phyloP scores from a whole-genome alignment of 805 yeast species.

The Yarrowia bubula region DNA sequence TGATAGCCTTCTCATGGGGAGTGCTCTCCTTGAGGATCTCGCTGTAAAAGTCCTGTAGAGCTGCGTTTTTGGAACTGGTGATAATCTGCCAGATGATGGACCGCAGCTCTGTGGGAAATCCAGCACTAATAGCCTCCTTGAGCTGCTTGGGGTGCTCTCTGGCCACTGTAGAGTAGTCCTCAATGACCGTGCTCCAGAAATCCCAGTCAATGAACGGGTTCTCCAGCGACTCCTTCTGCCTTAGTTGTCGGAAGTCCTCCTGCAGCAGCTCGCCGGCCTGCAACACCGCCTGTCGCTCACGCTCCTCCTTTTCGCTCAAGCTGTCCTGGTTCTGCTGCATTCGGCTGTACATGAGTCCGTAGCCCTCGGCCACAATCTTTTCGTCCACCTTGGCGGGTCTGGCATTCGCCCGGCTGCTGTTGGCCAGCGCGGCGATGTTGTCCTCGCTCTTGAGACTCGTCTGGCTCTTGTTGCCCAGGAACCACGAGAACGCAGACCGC shows the following conservation, averaged over 20 bases:
- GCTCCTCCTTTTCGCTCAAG: slow-evolving; percentile 24
- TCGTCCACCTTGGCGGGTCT: slow-evolving; percentile 19
- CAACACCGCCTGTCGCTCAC: slow-evolving; percentile 11
- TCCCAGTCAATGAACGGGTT: slow-evolving; percentile 44
- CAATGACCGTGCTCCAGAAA: slow-evolving; percentile 81
- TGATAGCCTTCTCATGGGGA: slow-evolving; percentile 70
- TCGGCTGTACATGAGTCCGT: slow-evolving; percentile 19
- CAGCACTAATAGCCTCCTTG: slow-evolving; percentile 60
- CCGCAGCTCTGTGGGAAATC: slow-evolving; percentile 81
- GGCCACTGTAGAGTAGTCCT: slow-evolving; percentile 70
- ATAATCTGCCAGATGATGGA: slow-evolving; percentile 93
- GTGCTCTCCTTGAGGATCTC: slow-evolving; percentile 50
- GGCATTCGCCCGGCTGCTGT: slow-evolving; percentile 2
- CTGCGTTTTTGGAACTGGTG: slow-evolving; percentile 67
- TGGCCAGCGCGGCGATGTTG: slow-evolving; percentile 10
- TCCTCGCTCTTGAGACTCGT: slow-evolving; percentile 24
- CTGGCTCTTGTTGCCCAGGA: slow-evolving; percentile 25
- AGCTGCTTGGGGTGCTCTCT: slow-evolving; percentile 58
- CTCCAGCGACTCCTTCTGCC: slow-evolving; percentile 9
- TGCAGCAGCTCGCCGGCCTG: slow-evolving; percentile 8
- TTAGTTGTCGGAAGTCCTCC: slow-evolving; percentile 17
- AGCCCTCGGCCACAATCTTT: slow-evolving; percentile 16
- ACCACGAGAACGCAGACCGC: slow-evolving; percentile 25
- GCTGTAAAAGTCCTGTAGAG: slow-evolving; percentile 58
- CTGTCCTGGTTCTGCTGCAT: slow-evolving; percentile 24